A percentile compares a stretch with the other conserved stretches of the same genome.
These are phyloP conservation scores for Perkinsus marinus DNA, from an alignment of 169 alveolate species.

Conservation along the genomic window DNA sequence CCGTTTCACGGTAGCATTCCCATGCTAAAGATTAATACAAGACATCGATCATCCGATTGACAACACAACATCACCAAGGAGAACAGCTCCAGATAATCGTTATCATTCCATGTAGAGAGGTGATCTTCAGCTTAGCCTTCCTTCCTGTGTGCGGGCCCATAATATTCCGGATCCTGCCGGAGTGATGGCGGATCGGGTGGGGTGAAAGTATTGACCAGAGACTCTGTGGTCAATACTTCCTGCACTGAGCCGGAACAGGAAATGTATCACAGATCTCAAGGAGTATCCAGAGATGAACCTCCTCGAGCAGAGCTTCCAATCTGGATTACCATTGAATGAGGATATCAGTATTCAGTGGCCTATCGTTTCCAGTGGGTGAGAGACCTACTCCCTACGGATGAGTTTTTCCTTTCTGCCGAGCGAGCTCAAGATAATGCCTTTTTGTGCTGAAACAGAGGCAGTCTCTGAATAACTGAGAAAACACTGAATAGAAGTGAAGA, in stretches of 20 bases:
- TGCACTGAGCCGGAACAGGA: not conserved
- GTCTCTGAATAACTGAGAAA: not conserved
- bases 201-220: not conserved
- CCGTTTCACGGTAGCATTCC: too few species aligned
- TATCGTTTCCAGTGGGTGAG: not conserved
- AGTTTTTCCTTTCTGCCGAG: not conserved
- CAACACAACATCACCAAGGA: too few species aligned
- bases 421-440: not conserved
- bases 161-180: not conserved
- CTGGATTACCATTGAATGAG: not conserved
- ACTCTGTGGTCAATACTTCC: not conserved
- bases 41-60: too few species aligned
- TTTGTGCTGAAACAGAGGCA: not conserved
- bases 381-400: not conserved
- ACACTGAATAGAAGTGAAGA: not conserved
- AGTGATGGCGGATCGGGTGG: not conserved
- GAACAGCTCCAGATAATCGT: too few species aligned
- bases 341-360: not conserved
- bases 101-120: not conserved
- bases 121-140: not conserved
- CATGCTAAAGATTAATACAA: too few species aligned
- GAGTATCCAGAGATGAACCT: not conserved
- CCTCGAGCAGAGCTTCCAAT: not conserved
- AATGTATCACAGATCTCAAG: not conserved
- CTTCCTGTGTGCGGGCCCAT: not conserved